Conservation (phyloP, 495 filamentous ascomycete species). For the Glutinoglossum americanum region DNA sequence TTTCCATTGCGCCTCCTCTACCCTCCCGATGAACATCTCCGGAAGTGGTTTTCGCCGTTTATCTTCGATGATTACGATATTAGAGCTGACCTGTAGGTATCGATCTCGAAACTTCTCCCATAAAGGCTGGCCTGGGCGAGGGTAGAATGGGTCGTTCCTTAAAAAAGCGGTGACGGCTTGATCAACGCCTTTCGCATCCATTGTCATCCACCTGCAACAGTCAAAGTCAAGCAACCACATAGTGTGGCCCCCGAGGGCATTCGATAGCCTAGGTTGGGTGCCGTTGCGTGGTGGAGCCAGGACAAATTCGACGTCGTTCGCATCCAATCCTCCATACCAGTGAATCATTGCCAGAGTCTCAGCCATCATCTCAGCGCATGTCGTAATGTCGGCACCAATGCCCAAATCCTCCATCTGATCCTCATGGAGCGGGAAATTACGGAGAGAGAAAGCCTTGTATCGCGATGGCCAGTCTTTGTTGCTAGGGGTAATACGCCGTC, state of each 20-base stretch:
- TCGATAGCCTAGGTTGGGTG: background rate
- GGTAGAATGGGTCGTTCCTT: conserved; percentile 23
- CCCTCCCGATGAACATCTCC: background rate
- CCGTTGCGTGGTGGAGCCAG: conserved; percentile 14
- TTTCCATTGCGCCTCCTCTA: background rate
- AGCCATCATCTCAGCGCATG: conserved; percentile 17
- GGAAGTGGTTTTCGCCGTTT: background rate
- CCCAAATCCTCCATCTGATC: conserved; percentile 25
- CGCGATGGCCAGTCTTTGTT: background rate
- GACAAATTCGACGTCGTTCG: conserved; percentile 30
- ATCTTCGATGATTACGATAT: background rate
- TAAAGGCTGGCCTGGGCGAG: conserved; percentile 14
- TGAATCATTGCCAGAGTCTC: conserved; percentile 24
- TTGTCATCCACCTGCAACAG: conserved; percentile 15
- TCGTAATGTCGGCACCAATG: conserved; percentile 10
- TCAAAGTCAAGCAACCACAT: conserved; percentile 30
- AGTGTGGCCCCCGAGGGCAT: conserved; percentile 9
- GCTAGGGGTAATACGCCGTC: conserved; percentile 9
- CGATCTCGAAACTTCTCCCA: conserved; percentile 16
- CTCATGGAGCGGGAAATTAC: conserved; percentile 27
- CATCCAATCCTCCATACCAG: conserved; percentile 23
- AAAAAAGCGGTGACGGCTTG: conserved; percentile 18
- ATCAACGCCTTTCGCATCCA: conserved; percentile 15
- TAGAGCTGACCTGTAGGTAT: conserved; percentile 11
- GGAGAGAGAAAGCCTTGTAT: conserved; percentile 16